phyloP scores from a whole-genome alignment of 345 rosid genomes.

The Eucalyptus curtisii region DNA sequence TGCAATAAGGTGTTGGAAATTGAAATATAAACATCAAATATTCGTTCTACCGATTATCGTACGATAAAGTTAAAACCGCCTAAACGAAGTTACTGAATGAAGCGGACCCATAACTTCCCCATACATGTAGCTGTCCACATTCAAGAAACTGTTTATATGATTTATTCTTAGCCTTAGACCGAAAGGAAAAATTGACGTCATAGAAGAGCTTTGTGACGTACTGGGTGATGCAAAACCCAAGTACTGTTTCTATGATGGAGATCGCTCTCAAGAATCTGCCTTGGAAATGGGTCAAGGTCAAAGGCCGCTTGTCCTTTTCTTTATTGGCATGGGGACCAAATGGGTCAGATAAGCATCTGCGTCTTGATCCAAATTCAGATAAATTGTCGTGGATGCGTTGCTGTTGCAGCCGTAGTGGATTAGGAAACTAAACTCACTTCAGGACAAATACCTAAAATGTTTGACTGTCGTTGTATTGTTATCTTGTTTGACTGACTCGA shows the following conservation, averaged over 20 bases:
- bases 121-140: background rate
- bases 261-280: background rate
- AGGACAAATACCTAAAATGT: background rate
- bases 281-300: background rate
- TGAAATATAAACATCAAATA: background rate
- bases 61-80: background rate
- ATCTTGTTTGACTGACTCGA: background rate
- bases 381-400: background rate
- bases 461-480: background rate
- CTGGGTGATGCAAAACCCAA: background rate
- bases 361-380: background rate
- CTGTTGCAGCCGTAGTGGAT: background rate
- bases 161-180: background rate
- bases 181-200: background rate
- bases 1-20: background rate
- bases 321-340: background rate
- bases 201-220: background rate
- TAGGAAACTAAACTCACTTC: background rate
- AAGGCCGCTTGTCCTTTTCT: background rate
- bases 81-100: background rate
- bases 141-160: background rate
- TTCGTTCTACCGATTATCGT: background rate
- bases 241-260: background rate
- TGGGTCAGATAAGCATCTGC: background rate
- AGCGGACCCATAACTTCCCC: background rate